phyloP scores from a whole-genome alignment of 2,329 filamentous ascomycete species.

The Colletotrichum graminicola region DNA sequence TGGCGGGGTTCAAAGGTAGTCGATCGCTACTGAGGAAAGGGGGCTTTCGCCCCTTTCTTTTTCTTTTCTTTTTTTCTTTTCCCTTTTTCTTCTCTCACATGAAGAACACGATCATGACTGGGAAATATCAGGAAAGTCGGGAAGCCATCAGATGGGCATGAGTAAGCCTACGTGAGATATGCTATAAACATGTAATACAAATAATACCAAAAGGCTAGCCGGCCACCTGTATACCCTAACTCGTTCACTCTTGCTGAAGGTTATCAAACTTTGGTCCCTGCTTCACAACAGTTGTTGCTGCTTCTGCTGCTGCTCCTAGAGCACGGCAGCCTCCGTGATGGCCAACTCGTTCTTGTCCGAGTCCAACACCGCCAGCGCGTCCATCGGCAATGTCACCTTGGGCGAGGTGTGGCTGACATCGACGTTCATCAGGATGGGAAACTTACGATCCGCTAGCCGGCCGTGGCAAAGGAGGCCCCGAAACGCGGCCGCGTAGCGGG shows the following conservation, averaged over 20 bases:
- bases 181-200: conserved; percentile 33
- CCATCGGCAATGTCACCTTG: conserved; percentile 56
- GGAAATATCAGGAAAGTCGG: conserved; percentile 7
- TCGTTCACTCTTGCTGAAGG: background rate
- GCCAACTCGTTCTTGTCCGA: conserved; percentile 53
- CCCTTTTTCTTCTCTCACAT: background rate
- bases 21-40: conserved; percentile 9
- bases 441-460: conserved; percentile 46
- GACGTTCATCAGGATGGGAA: conserved; percentile 57
- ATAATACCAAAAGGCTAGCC: conserved; percentile 28
- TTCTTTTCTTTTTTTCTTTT: background rate
- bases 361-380: conserved; percentile 54
- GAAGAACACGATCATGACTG: conserved; percentile 27
- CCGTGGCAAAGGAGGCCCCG: conserved; percentile 53
- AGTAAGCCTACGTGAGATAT: conserved; percentile 6
- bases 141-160: conserved; percentile 4
- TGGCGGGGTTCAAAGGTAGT: conserved; percentile 19
- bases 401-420: conserved; percentile 59
- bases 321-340: conserved; percentile 46
- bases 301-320: conserved; percentile 8
- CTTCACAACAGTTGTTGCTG: background rate
- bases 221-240: background rate
- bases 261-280: background rate
- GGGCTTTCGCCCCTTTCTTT: background rate
- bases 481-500: conserved; percentile 49